Conservation (phyloP, 108 stramenopile species). For the Hondaea fermentalgiana region DNA sequence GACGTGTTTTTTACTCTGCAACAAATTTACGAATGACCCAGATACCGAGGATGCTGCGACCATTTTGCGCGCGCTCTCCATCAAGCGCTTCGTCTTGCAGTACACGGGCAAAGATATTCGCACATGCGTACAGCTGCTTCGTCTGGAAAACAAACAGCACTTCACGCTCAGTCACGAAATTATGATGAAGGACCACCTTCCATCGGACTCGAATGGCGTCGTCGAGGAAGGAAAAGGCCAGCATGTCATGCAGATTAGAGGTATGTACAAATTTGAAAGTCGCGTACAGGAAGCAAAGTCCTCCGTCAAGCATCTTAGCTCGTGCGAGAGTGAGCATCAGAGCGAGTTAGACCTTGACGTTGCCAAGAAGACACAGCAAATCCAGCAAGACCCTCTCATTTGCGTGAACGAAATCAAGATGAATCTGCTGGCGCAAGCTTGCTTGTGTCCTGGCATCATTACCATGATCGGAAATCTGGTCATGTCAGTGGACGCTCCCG, state of each 20-base stretch:
- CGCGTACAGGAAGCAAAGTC: too few species aligned
- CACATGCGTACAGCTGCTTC: neutral
- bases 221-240: neutral
- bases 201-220: neutral
- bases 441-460: neutral
- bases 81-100: neutral
- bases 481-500: neutral
- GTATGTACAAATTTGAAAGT: too few species aligned
- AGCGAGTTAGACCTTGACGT: too few species aligned
- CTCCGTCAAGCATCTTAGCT: too few species aligned
- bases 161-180: neutral
- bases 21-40: neutral
- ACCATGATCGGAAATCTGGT: slow-evolving; percentile 13
- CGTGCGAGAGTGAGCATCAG: too few species aligned
- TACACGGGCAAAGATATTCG: neutral
- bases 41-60: neutral
- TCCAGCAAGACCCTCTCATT: neutral
- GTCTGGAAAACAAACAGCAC: neutral
- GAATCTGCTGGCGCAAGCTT: slow-evolving; percentile 7
- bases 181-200: neutral
- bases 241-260: too few species aligned
- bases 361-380: neutral
- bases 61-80: neutral
- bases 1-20: neutral
- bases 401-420: slow-evolving; percentile 18